Evolutionary conservation across 164 flowering plant genomes (phyloP).

Genomic region (Vitis cinerea): DNA sequence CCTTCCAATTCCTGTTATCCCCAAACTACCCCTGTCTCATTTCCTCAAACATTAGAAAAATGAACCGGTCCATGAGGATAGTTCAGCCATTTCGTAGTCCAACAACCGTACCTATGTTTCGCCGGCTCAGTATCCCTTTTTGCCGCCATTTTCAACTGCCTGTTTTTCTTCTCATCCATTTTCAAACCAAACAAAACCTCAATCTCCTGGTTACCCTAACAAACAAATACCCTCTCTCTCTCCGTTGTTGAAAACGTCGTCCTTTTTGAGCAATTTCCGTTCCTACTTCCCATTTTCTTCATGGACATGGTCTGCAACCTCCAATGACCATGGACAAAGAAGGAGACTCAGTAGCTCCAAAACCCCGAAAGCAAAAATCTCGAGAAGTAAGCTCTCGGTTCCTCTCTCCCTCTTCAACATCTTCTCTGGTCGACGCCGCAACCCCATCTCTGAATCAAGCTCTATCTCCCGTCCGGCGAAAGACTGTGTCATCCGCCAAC

Average conservation of each 20-base stretch:
- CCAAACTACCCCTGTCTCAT: background rate
- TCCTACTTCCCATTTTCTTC: background rate
- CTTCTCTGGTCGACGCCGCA: conserved; percentile 11
- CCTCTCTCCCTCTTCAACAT: conserved; percentile 40
- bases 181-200: conserved; percentile 1
- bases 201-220: background rate
- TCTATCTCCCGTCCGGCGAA: conserved; percentile 40
- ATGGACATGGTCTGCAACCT: background rate
- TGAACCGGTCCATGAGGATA: conserved; percentile 1
- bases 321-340: conserved; percentile 14
- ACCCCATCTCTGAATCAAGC: conserved; percentile 33
- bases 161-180: conserved; percentile 22
- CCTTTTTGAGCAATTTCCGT: too few relatives aligned
- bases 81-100: background rate
- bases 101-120: background rate
- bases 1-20: background rate
- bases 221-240: conserved; percentile 4
- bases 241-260: background rate
- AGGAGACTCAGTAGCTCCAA: conserved; percentile 10
- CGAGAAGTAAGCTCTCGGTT: conserved; percentile 66
- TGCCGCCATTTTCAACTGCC: conserved; percentile 28
- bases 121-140: conserved; percentile 6
- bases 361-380: conserved; percentile 37
- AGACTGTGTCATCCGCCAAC: conserved; percentile 17
- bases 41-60: background rate